Evolutionary conservation across 495 filamentous ascomycete species (phyloP), one percentile per base, ranked within the genome.

Genomic region (Penicillium manginii): DNA sequence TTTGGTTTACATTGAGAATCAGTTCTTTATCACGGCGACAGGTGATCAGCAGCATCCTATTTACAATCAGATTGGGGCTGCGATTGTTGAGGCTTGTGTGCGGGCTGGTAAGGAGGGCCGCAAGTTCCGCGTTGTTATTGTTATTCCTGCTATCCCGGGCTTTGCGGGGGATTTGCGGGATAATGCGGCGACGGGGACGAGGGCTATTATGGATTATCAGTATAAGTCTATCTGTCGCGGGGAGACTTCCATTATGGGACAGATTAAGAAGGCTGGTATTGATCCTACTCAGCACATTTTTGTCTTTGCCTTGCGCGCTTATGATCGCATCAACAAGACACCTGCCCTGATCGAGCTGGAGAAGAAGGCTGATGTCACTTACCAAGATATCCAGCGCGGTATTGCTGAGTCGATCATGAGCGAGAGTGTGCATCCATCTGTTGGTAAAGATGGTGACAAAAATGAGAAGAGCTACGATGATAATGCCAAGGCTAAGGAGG

Each of bases 121-220:
- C 33, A 97, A 96, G 63, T 98, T 98, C 79, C 80, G 90, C 7
- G 84, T 98, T 56, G 96, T 98, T 53, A 84, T 93, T 55, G 57
- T 97, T 3, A 93, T 97, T 31, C 93, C 93, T 7, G 88, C 91
- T 0, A 88, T 97, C 55, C 94, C 93, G 4, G 93, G 94, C 0
- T 98, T 98, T 68, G 92, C 93, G 2, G 93, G 94, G 10, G 93
- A 97, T 71, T 77, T 98, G 11, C 76, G 93, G 33, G 86, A 90
- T 15, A 85, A 88, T 60, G 91, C 88, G 23, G 93, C 94, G 1
- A 83, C 82, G 18, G 93, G 94, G 21, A 97, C 93, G 0, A 77
- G 91, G 55, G 92, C 92, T 3, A 98, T 97, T 67, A 98, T 98
- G 91, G 93, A 97, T 67, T 98, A 97, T 70, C 93, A 97, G 70